Percentiles rank a stretch among this genome's conserved stretches.
Conservation (phyloP, 768 basidiomycete genomes). For the Termitomyces sp. region DNA sequence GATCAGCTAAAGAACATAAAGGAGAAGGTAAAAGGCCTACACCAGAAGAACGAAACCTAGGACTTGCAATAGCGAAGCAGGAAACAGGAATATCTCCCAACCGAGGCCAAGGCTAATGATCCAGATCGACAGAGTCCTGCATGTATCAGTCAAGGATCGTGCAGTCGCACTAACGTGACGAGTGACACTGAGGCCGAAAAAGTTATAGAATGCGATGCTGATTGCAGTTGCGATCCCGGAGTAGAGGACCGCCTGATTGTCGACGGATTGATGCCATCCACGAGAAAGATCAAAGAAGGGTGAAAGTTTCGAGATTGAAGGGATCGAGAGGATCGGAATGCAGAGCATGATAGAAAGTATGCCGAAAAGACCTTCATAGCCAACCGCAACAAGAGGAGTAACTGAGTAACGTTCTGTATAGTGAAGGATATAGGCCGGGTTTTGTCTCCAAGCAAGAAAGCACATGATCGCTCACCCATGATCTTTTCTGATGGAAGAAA, state of each 20-base stretch:
- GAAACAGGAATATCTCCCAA: slow-evolving; percentile 84
- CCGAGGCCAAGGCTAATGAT: slow-evolving; percentile 81
- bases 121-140: slow-evolving; percentile 96
- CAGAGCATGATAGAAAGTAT: slow-evolving; percentile 68
- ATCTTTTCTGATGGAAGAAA: slow-evolving; percentile 65
- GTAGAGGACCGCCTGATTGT: slow-evolving; percentile 65
- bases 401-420: slow-evolving; percentile 63
- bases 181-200: slow-evolving; percentile 87
- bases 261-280: slow-evolving; percentile 84
- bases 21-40: slow-evolving; percentile 37
- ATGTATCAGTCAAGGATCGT: slow-evolving; percentile 87
- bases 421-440: neutral
- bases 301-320: slow-evolving; percentile 56
- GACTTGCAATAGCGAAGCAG: slow-evolving; percentile 77
- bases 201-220: slow-evolving; percentile 81
- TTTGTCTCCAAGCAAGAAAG: neutral
- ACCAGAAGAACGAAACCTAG: slow-evolving; percentile 83
- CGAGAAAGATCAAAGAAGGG: slow-evolving; percentile 84
- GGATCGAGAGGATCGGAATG: slow-evolving; percentile 74
- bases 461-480: slow-evolving; percentile 41
- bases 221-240: slow-evolving; percentile 65
- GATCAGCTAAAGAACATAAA: neutral
- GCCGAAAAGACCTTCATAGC: slow-evolving; percentile 92
- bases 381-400: slow-evolving; percentile 87
- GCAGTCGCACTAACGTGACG: slow-evolving; percentile 89